These are phyloP conservation scores for Pestalotiopsis sp. DNA, from an alignment of 2,329 filamentous ascomycete species.

Conservation along the genomic window DNA sequence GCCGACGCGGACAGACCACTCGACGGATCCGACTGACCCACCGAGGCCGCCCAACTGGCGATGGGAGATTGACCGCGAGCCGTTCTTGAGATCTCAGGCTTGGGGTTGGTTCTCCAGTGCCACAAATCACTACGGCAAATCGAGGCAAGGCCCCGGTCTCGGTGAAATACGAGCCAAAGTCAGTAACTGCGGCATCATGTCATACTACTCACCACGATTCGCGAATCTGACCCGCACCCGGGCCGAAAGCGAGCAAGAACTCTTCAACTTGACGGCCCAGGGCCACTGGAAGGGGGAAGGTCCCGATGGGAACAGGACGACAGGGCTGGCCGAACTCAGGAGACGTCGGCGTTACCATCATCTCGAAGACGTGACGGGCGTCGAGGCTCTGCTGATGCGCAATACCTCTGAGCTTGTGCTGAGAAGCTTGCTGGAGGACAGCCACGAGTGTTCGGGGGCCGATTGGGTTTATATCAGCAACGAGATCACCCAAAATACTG, in stretches of 20 bases:
- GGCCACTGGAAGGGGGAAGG: constrained; percentile 37
- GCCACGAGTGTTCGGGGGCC: constrained; percentile 36
- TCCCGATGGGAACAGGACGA: constrained; percentile 21
- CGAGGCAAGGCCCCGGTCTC: constrained; percentile 34
- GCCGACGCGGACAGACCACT: constrained; percentile 35
- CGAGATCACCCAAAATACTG: constrained; percentile 41
- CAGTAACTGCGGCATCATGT: constrained; percentile 42
- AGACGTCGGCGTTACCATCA: constrained; percentile 38
- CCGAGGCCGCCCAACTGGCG: constrained; percentile 39
- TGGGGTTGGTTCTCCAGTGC: constrained; percentile 48
- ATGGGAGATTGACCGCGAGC: constrained; percentile 30
- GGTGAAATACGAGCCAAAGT: constrained; percentile 43
- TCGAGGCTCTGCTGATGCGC: constrained; percentile 36
- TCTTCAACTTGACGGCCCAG: constrained; percentile 41
- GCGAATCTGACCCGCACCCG: constrained; percentile 30
- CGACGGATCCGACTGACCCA: constrained; percentile 33
- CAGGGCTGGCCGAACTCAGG: constrained; percentile 33
- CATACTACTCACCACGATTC: constrained; percentile 43
- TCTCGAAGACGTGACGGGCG: constrained; percentile 29
- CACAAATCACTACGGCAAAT: constrained; percentile 42
- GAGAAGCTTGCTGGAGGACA: constrained; percentile 20
- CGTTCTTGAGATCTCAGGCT: constrained; percentile 37
- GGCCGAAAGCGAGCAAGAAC: constrained; percentile 30
- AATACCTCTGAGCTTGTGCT: constrained; percentile 31
- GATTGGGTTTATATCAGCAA: constrained; percentile 43